Base-by-base conservation (phyloP, 805 yeast genomes). In the Starmera dryadoides region DNA sequence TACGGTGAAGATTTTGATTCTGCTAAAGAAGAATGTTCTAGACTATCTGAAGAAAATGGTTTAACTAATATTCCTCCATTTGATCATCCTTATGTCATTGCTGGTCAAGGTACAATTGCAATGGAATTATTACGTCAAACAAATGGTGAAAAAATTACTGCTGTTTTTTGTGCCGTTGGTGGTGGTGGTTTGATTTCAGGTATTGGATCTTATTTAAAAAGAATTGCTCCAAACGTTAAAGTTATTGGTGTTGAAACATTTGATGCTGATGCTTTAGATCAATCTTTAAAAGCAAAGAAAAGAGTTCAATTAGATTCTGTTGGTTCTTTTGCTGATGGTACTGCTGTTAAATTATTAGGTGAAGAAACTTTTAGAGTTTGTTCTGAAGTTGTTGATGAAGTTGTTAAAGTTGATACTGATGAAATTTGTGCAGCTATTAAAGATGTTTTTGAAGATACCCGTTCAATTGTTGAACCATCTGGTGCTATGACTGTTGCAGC, bases 401-500 rank as follows among this genome's bases (percentile, higher is more conserved):
- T 89, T 32, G 80, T 89, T 5, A 68, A 75, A 21, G 96, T 88
- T 5, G 73, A 76, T 54, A 89, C 97, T 11, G 98, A 89, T 61
- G 98, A 93, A 66, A 79, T 93, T 41, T 86, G 84, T 69, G 98
- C 98, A 17, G 98, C 97, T 33, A 88, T 93, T 47, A 91, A 93
- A 60, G 99, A 93, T 58, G 79, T 93, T 33, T 93, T 93, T 56
- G 95, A 88, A 59, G 99, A 93, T 54, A 91, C 98, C 1, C 75
- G 99, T 62, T 76, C 89, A 47, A 77, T 93, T 41, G 85, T 87
- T 28, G 99, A 93, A 64, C 99, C 99, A 8, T 82, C 97, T 5
- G 99, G 99, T 47, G 98, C 98, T 1, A 73, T 94, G 61, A 71
- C 94, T 4, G 96, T 91, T 35, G 98, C 99, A 2, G 99, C 98